Evolutionary conservation across 108 stramenopile species (phyloP), one percentile per base, ranked within the genome.

Genomic region (Cylindrotheca fusiformis): DNA sequence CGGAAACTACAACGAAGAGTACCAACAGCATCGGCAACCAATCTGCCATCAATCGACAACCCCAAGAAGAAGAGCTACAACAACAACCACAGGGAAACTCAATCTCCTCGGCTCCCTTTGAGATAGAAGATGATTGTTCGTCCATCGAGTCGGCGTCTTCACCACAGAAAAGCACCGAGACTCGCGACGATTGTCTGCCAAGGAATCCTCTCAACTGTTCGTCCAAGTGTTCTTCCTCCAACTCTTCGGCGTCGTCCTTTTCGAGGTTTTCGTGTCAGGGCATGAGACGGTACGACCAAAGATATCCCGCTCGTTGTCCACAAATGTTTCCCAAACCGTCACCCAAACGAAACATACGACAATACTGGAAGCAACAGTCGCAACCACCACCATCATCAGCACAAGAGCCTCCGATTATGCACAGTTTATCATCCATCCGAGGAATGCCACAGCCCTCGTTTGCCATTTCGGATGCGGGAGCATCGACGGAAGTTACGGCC

Each of bases 141-240:
- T 67, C 65, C 27, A 57, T 67, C 21, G 65, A 56, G 17, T 67
- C 65, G 10, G 33, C 44, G 8, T 57, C 55, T 17, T 67, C 65
- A 0, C 52, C 52, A 41, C 50, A 24, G 30, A 22, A 33, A 19
- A 64, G 32, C 23, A 33, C n/a, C n/a, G n/a, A n/a, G n/a, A n/a
- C n/a, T n/a, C n/a, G n/a, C n/a, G n/a, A n/a, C n/a, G n/a, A n/a
- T n/a, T n/a, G n/a, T n/a, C n/a, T n/a, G n/a, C n/a, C n/a, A n/a
- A n/a, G n/a, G n/a, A n/a, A n/a, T n/a, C n/a, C n/a, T n/a, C n/a
- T n/a, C n/a, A n/a, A n/a, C n/a, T n/a, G n/a, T n/a, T n/a, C n/a
- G n/a, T 51, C 50, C 50, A 21, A 6, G 21, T 4, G 21, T 6
- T 51, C 50, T n/a, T 51, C n/a, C 20, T 51, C 50, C n/a, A n/a